These are phyloP conservation scores for Phaseolus coccineus DNA, from an alignment of 331 rosid species.

Conservation along the genomic window DNA sequence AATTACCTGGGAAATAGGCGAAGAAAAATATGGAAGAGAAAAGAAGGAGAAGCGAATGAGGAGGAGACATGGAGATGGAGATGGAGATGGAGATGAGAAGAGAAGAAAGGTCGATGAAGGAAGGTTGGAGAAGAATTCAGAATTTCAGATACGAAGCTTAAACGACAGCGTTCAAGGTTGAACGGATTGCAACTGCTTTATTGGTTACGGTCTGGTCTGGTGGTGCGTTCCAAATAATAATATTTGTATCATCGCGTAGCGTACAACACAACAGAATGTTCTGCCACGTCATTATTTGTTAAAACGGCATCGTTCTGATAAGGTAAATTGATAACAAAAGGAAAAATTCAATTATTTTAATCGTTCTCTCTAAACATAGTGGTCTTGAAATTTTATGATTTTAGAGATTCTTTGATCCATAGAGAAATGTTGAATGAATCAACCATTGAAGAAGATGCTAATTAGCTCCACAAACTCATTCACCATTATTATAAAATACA, in stretches of 20 bases:
- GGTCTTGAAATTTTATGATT: no score
- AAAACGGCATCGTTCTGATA: no score
- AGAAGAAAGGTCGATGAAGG: not conserved
- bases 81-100: slow-evolving; percentile 23
- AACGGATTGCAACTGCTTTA: slow-evolving; percentile 3
- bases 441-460: no score
- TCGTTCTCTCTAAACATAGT: no score
- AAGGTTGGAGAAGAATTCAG: not conserved
- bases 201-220: slow-evolving; percentile 33
- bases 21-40: slow-evolving; percentile 50
- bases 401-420: no score
- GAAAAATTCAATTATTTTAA: no score
- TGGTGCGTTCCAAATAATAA: not conserved
- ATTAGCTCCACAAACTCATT: no score
- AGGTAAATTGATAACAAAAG: no score
- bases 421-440: no score
- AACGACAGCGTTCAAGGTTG: slow-evolving; percentile 39
- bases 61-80: slow-evolving; percentile 71
- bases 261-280: not conserved
- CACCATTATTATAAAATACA: no score
- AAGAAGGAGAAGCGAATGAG: slow-evolving; percentile 41
- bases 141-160: not conserved
- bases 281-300: slow-evolving; percentile 24
- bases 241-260: not conserved
- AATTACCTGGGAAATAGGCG: slow-evolving; percentile 65